Percentiles rank a stretch among this genome's conserved stretches.
These are phyloP conservation scores for Sungouiozyma intestinalis DNA, from an alignment of 805 yeast genomes.

Conservation along the genomic window DNA sequence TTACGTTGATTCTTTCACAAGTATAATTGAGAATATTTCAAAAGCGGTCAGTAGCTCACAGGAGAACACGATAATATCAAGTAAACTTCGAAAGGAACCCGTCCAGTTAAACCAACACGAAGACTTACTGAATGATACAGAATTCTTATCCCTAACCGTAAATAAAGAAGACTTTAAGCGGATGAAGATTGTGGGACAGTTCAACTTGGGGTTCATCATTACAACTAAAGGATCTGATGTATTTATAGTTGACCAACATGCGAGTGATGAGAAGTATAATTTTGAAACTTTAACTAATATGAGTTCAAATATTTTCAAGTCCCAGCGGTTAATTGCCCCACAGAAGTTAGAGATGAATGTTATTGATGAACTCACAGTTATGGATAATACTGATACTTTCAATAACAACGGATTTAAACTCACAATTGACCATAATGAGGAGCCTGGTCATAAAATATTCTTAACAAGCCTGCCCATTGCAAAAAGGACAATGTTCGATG, in stretches of 20 bases:
- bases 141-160: conserved; percentile 47
- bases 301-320: conserved; percentile 43
- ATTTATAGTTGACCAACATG: conserved; percentile 93
- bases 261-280: conserved; percentile 90
- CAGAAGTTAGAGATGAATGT: conserved; percentile 52
- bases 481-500: conserved; percentile 55
- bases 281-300: conserved; percentile 61
- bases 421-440: conserved; percentile 36
- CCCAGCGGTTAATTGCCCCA: conserved; percentile 61
- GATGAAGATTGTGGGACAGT: conserved; percentile 86
- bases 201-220: conserved; percentile 88
- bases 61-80: background rate
- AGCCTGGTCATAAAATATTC: conserved; percentile 47
- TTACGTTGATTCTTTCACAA: background rate
- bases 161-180: conserved; percentile 58
- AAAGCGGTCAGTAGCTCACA: background rate
- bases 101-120: conserved; percentile 31
- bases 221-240: conserved; percentile 39
- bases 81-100: conserved; percentile 7
- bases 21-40: background rate
- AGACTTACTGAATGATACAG: conserved; percentile 44
- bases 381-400: conserved; percentile 49
- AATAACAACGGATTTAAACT: conserved; percentile 70
- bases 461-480: conserved; percentile 64
- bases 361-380: conserved; percentile 65